These are phyloP conservation scores for Suillus fuscotomentosus DNA, from an alignment of 768 basidiomycete species.

Conservation along the genomic window DNA sequence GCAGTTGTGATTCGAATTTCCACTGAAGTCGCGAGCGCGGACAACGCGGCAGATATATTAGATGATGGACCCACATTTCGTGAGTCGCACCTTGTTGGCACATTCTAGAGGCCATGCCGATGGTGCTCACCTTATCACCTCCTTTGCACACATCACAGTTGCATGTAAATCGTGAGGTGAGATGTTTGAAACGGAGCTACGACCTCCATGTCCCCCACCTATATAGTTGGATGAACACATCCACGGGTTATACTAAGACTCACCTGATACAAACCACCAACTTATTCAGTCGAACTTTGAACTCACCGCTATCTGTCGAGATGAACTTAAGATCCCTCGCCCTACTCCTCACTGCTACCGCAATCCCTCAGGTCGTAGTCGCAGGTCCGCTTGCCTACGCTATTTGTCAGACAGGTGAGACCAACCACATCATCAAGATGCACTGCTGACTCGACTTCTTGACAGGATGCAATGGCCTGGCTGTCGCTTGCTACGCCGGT, in stretches of 20 bases:
- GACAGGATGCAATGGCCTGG: conserved; percentile 25
- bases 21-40: not conserved
- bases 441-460: not conserved
- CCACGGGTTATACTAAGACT: not conserved
- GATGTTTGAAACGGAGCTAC: not conserved
- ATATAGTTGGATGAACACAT: not conserved
- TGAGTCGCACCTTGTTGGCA: too few relatives aligned
- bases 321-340: conserved; percentile 26
- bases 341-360: conserved; percentile 14
- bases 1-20: not conserved
- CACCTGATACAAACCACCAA: not conserved
- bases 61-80: too few relatives aligned
- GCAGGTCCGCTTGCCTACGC: conserved; percentile 24
- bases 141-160: too few relatives aligned
- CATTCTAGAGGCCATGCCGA: too few relatives aligned
- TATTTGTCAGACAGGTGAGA: conserved; percentile 24
- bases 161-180: not conserved
- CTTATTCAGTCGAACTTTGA: not conserved
- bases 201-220: not conserved
- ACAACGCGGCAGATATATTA: too few relatives aligned
- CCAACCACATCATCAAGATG: not conserved
- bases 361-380: conserved; percentile 2
- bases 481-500: conserved; percentile 19
- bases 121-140: too few relatives aligned
- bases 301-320: not conserved